These are phyloP conservation scores for Arxiozyma slooffiae DNA, from an alignment of 1,139 yeast species.

Conservation along the genomic window DNA sequence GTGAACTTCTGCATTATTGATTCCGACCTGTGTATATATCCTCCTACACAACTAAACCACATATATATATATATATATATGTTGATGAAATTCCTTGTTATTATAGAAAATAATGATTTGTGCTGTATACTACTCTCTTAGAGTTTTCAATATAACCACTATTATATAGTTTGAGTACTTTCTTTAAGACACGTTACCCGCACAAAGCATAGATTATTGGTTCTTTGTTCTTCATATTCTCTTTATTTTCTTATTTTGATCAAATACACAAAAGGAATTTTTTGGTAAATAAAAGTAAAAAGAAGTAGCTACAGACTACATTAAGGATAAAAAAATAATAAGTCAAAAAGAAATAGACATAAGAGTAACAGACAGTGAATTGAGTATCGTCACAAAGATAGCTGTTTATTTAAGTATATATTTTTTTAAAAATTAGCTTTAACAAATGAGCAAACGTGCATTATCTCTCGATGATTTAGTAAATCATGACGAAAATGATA, in stretches of 20 bases:
- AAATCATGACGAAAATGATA: constrained; percentile 27
- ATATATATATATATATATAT: too few relatives aligned
- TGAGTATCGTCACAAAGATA: not conserved
- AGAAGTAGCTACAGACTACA: too few relatives aligned
- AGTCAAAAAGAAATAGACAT: not conserved
- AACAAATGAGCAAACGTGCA: constrained; percentile 21
- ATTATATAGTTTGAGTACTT: too few relatives aligned
- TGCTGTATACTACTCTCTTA: not conserved
- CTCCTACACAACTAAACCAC: not conserved
- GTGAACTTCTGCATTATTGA: not conserved
- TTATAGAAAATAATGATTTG: too few relatives aligned
- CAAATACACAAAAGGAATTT: too few relatives aligned
- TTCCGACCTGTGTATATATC: too few relatives aligned
- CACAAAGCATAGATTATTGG: not conserved
- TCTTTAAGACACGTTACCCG: not conserved
- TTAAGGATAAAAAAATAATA: not conserved
- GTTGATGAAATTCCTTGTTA: not conserved
- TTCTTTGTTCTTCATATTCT: too few relatives aligned
- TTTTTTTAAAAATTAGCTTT: too few relatives aligned
- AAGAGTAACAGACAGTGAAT: not conserved
- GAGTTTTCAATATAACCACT: too few relatives aligned
- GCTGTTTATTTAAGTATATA: too few relatives aligned
- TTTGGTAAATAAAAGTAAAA: too few relatives aligned
- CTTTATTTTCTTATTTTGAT: not conserved
- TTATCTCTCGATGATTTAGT: constrained; percentile 29